phyloP scores from a whole-genome alignment of 1,139 yeast genomes.

The Candida mesenterica region DNA sequence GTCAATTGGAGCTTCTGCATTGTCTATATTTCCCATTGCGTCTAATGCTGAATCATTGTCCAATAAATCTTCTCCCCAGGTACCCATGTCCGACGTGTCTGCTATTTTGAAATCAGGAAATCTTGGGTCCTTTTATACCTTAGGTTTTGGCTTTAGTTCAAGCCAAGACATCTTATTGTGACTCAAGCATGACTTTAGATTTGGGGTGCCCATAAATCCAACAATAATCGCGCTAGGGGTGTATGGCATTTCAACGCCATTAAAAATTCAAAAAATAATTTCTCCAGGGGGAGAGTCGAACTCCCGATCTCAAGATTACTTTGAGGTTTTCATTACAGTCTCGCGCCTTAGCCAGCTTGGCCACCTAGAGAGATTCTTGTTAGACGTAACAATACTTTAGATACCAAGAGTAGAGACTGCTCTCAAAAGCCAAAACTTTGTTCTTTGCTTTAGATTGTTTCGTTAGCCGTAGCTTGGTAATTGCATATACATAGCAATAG shows the following conservation, averaged over 20 bases:
- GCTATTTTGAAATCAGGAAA: too few relatives aligned
- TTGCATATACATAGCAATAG: too few relatives aligned
- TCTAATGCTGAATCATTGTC: slow-evolving; percentile 17
- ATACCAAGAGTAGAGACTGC: too few relatives aligned
- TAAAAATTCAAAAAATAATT: slow-evolving; percentile 9
- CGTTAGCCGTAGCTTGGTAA: too few relatives aligned
- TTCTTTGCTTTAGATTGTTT: too few relatives aligned
- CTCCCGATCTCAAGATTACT: slow-evolving; percentile 46
- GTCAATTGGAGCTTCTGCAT: slow-evolving; percentile 5
- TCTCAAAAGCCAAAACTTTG: too few relatives aligned
- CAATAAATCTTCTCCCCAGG: slow-evolving; percentile 16
- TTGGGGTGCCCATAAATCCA: too few relatives aligned
- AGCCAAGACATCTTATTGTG: not conserved
- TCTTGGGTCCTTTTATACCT: too few relatives aligned
- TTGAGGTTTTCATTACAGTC: slow-evolving; percentile 31
- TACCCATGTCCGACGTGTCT: too few relatives aligned
- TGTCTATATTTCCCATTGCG: slow-evolving; percentile 7
- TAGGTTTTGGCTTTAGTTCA: not conserved
- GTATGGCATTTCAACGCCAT: too few relatives aligned
- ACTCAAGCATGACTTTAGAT: not conserved
- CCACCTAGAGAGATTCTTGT: slow-evolving; percentile 38
- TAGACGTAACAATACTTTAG: too few relatives aligned
- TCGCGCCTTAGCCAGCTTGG: slow-evolving; percentile 57
- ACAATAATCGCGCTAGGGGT: too few relatives aligned
- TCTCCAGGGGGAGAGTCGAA: slow-evolving; percentile 49